Evolutionary conservation across 1,139 yeast genomes (phyloP), one percentile per base, ranked within the genome.

Genomic region (Yarrowia galli): DNA sequence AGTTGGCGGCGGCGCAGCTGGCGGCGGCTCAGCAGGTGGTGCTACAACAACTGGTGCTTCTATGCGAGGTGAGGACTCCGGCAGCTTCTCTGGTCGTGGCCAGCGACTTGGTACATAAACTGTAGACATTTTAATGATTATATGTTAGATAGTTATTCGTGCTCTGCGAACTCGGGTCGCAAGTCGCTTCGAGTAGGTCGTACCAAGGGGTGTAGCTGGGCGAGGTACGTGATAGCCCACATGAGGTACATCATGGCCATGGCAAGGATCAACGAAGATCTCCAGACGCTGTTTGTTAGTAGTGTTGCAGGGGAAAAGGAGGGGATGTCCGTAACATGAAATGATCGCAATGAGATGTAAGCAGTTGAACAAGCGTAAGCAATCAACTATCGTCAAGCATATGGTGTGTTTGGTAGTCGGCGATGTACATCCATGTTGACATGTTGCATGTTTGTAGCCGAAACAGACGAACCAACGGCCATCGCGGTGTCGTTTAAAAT

Each of bases 191-290:
- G 82, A 75, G 85, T 85, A 28, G 93, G 93, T 22, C 85, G 87
- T 70, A 88, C 92, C 74, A 89, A 81, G 12, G 95, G 93, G 77
- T 89, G 93, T 71, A 89, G 81, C 76, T 89, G 95, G 42, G 88
- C 86, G 72, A 87, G 79, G 74, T 86, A 87, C 15, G 91, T 87
- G 74, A 87, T 84, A 54, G 91, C 75, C 69, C 69, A 92, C 97
- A 92, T 91, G 75, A 92, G 83, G 78, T 85, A 92, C 82, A 92
- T 89, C 97, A 92, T 90, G 25, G 96, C 87, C 75, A 93, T 79
- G 4, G 93, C 86, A 72, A 93, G 83, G 68, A 89, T 88, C 64
- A 92, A 87, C 15, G 97, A 91, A 68, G 97, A 90, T 80, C 98
- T 86, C 96, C 97, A 92, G 58, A 93, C 98, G 42, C 89, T 85